These are phyloP conservation scores for Diaporthe vexans DNA, from an alignment of 2,329 filamentous ascomycete species.

Conservation along the genomic window DNA sequence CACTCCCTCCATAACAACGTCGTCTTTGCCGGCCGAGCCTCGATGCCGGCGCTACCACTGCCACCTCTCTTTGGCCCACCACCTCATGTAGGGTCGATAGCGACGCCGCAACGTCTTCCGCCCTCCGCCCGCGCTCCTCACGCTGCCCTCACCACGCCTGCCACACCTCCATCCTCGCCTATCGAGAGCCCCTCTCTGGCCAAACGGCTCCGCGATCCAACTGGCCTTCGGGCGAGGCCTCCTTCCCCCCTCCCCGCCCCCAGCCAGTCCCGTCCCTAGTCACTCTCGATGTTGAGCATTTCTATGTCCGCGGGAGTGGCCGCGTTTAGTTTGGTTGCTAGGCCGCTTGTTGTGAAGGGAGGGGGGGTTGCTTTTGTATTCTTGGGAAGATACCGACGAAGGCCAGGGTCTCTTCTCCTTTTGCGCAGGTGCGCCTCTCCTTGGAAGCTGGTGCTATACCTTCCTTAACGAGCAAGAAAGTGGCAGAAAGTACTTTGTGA, in stretches of 20 bases:
- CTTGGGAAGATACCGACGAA: not conserved
- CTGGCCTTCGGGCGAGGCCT: not conserved
- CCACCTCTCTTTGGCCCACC: slow-evolving; percentile 10
- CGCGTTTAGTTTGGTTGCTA: not conserved
- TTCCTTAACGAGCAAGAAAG: not conserved
- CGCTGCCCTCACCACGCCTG: not conserved
- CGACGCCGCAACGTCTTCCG: not conserved
- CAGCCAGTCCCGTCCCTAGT: not conserved
- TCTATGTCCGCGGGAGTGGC: not conserved
- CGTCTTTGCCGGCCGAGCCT: too few relatives aligned
- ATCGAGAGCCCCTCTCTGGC: not conserved
- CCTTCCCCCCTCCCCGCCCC: not conserved
- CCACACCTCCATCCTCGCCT: not conserved
- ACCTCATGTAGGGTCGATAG: not conserved
- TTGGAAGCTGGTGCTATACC: too few relatives aligned
- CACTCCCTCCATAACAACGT: not conserved
- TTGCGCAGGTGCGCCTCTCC: not conserved
- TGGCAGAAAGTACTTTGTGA: too few relatives aligned
- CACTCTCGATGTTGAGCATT: not conserved
- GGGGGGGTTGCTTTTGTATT: not conserved
- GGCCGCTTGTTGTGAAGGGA: not conserved
- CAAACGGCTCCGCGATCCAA: slow-evolving; percentile 4
- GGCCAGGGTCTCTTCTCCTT: too few relatives aligned
- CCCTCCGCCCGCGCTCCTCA: not conserved
- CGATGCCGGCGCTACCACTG: not conserved